Conservation (phyloP, 2,329 filamentous ascomycete species). For the Penicillium verrucosum region DNA sequence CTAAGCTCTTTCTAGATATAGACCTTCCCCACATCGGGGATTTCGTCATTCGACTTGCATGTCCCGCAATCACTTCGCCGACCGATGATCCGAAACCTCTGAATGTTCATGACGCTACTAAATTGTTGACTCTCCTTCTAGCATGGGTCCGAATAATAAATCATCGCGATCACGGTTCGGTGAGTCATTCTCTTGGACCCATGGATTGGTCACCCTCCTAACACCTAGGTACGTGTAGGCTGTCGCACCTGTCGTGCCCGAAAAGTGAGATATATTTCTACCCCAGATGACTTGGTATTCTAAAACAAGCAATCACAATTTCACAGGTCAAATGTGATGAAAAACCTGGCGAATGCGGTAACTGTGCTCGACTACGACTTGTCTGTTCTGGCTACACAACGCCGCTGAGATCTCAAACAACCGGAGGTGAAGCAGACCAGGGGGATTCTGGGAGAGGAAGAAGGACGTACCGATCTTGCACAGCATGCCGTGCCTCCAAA, state of each 20-base stretch:
- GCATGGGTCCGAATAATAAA: constrained; percentile 11
- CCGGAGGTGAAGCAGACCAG: neutral
- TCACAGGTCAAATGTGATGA: constrained; percentile 23
- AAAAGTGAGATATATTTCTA: constrained; percentile 10
- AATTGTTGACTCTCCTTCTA: neutral
- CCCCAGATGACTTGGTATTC: neutral
- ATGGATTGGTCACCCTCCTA: neutral
- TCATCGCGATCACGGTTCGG: constrained; percentile 21
- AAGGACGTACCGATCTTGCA: constrained; percentile 21
- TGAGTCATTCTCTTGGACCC: neutral
- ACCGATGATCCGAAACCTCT: neutral
- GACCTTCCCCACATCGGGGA: neutral
- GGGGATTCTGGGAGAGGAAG: constrained; percentile 10
- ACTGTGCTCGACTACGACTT: constrained; percentile 20
- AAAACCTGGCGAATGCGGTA: constrained; percentile 18
- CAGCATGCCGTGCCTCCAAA: constrained; percentile 18
- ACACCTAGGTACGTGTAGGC: constrained; percentile 4
- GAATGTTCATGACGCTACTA: neutral
- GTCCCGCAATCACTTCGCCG: constrained; percentile 2
- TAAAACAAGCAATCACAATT: neutral
- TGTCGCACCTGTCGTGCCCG: constrained; percentile 24
- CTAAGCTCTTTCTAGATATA: neutral
- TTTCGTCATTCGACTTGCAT: neutral
- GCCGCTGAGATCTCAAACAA: constrained; percentile 2
- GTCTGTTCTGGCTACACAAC: constrained; percentile 18